Conservation (phyloP, 2,329 filamentous ascomycete genomes). For the Botrytis cinerea region DNA sequence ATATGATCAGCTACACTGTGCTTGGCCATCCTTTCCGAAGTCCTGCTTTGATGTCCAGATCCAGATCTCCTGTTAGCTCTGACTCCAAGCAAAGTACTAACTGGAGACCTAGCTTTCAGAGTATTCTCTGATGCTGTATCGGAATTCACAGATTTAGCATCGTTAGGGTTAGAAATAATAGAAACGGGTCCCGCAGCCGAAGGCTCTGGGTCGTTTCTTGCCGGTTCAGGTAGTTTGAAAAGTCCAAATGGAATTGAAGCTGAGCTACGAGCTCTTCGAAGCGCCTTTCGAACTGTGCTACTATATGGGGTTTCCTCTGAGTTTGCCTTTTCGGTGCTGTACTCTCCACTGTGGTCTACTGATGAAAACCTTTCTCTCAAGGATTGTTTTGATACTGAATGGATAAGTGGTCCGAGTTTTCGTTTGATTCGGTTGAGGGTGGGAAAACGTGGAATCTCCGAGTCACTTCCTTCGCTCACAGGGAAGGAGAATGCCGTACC, state of each 20-base stretch:
- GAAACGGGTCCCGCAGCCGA: conserved; percentile 1
- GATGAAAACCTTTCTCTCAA: neutral
- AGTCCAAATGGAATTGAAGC: conserved; percentile 15
- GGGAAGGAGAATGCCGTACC: conserved; percentile 9
- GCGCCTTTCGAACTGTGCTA: neutral
- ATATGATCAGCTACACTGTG: neutral
- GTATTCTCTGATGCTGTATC: neutral
- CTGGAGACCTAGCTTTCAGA: conserved; percentile 17
- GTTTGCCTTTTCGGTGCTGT: neutral
- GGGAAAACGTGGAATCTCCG: conserved; percentile 8
- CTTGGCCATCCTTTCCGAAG: too few species aligned
- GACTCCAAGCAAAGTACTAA: conserved; percentile 2
- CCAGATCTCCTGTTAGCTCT: neutral
- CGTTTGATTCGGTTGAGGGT: conserved; percentile 6
- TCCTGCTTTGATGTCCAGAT: neutral
- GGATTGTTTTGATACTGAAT: conserved; percentile 14
- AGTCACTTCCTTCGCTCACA: conserved; percentile 18
- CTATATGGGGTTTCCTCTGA: neutral
- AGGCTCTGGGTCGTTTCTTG: neutral
- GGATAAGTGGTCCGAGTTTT: conserved; percentile 13
- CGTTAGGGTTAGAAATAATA: neutral
- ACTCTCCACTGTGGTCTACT: neutral
- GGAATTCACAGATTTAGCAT: neutral
- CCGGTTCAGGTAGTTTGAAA: conserved; percentile 12
- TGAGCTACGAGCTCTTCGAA: conserved; percentile 19